phyloP scores from a whole-genome alignment of 768 basidiomycete species.

The Pulveroboletus sp. region DNA sequence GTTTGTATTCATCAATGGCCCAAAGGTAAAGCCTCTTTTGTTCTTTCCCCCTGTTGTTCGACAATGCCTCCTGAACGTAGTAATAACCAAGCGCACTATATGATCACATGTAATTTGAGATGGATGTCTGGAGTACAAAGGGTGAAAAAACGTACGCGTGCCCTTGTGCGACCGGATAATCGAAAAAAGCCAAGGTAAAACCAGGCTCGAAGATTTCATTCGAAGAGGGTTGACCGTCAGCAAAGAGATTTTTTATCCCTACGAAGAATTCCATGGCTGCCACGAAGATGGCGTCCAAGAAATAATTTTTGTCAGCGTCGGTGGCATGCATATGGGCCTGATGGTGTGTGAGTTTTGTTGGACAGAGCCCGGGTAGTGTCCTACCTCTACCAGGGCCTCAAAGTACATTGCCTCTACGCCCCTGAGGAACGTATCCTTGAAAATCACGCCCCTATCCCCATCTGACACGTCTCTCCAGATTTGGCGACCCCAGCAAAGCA shows the following conservation, averaged over 20 bases:
- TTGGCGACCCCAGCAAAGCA: slow-evolving; percentile 4
- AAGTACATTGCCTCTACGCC: not conserved
- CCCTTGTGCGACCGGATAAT: not conserved
- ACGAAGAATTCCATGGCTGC: not conserved
- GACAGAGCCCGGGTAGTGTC: not conserved
- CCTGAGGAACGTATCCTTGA: slow-evolving; percentile 1
- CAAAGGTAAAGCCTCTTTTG: no score
- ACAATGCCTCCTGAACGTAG: not conserved
- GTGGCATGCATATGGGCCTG: not conserved
- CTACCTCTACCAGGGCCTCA: not conserved
- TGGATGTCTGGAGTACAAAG: no score
- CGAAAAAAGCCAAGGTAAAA: not conserved
- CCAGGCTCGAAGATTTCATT: not conserved
- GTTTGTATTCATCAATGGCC: not conserved
- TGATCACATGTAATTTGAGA: not conserved
- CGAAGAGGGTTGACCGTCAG: no score
- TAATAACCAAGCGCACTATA: not conserved
- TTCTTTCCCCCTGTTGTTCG: no score
- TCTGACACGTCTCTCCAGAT: not conserved
- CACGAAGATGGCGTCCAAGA: not conserved
- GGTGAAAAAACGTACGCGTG: not conserved
- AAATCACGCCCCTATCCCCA: not conserved
- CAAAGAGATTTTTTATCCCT: not conserved
- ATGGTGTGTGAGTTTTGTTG: not conserved
- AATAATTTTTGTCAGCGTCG: not conserved